Conservation (phyloP, 108 stramenopile genomes). For the Stephanodiscus triporus region DNA sequence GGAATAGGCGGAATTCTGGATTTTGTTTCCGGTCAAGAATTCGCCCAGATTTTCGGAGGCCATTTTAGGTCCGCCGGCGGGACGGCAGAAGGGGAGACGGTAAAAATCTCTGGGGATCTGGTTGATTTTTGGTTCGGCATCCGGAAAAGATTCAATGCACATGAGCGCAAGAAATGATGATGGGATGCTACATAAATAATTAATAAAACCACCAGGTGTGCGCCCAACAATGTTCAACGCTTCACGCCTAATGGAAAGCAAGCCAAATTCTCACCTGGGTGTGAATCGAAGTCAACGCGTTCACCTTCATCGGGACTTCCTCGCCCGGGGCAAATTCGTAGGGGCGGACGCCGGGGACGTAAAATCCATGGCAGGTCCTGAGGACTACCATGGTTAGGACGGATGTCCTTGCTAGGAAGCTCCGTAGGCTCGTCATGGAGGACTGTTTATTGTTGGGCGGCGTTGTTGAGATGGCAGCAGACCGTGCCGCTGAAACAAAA, state of each 20-base stretch:
- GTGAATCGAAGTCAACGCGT: constrained; percentile 87
- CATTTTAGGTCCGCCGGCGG: constrained; percentile 87
- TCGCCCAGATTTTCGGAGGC: constrained; percentile 89
- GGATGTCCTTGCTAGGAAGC: constrained; percentile 26
- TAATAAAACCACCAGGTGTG: background rate
- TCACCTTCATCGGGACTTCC: constrained; percentile 86
- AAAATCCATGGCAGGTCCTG: constrained; percentile 58
- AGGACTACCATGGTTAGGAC: constrained; percentile 25
- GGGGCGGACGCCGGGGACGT: constrained; percentile 90
- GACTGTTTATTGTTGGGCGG: background rate
- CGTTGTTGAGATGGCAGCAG: background rate
- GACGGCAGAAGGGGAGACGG: constrained; percentile 93
- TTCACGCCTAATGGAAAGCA: background rate
- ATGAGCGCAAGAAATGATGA: background rate
- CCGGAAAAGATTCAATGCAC: background rate
- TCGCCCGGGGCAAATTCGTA: constrained; percentile 69
- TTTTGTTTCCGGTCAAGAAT: constrained; percentile 96
- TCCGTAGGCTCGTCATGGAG: constrained; percentile 32
- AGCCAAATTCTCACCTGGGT: constrained; percentile 62
- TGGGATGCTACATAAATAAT: background rate
- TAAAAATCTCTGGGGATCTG: constrained; percentile 98
- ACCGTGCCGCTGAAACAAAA: too few species aligned
- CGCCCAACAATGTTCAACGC: background rate
- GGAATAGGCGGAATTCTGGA: constrained; percentile 95
- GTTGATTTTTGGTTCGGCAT: background rate